These are phyloP conservation scores for Trypanosomatidae sp. DNA, from an alignment of 208 protist genomes.

Conservation along the genomic window DNA sequence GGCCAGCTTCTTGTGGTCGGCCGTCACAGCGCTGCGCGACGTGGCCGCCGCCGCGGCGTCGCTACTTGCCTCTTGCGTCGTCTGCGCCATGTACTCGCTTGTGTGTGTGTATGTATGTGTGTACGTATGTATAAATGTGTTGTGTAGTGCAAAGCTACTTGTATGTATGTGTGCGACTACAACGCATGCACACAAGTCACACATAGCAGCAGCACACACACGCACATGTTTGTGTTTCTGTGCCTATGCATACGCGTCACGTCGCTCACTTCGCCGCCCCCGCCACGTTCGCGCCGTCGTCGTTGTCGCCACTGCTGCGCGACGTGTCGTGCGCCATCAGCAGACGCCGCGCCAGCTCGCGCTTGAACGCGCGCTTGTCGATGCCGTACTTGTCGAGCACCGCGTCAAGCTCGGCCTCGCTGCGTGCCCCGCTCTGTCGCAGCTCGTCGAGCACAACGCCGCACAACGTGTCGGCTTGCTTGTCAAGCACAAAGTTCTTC, in stretches of 20 bases:
- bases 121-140: neutral
- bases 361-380: constrained; percentile 41
- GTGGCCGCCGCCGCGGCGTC: no score
- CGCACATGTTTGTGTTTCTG: no score
- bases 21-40: no score
- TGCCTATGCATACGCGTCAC: no score
- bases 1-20: constrained; percentile 72
- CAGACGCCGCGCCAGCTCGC: constrained; percentile 26
- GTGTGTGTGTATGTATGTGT: neutral
- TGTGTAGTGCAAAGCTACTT: neutral
- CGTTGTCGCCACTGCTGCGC: no score
- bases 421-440: constrained; percentile 9
- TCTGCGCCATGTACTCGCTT: neutral
- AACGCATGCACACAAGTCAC: no score
- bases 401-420: constrained; percentile 28
- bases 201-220: no score
- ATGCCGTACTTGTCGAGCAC: constrained; percentile 78
- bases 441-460: constrained; percentile 37
- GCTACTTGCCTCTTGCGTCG: neutral
- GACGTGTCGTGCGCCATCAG: no score
- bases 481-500: constrained; percentile 84
- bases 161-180: no score
- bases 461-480: constrained; percentile 55
- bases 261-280: no score
- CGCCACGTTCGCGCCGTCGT: no score